These are phyloP conservation scores for Chrysochromulina tobinii DNA, from an alignment of 78 protist species.

Conservation along the genomic window DNA sequence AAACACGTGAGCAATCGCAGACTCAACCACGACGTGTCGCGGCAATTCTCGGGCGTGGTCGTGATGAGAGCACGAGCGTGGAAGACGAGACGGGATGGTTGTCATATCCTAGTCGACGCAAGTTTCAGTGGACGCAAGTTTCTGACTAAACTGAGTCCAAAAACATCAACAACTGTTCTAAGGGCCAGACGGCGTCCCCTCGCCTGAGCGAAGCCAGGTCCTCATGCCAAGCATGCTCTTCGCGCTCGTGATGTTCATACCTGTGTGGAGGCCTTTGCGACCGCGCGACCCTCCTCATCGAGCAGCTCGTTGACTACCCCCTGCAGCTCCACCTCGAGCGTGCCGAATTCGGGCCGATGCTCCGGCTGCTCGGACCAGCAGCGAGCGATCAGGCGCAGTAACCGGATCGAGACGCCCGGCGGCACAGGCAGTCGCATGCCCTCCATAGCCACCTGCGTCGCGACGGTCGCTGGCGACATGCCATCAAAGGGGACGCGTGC, in stretches of 20 bases:
- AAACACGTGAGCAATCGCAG: too few relatives aligned
- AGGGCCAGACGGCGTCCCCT: not conserved
- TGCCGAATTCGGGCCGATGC: not conserved
- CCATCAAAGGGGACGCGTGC: not conserved
- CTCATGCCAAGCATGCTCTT: not conserved
- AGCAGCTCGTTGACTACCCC: not conserved
- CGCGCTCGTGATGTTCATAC: not conserved
- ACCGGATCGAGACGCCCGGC: not conserved
- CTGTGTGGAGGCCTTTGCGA: not conserved
- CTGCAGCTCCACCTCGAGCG: not conserved
- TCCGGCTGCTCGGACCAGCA: not conserved
- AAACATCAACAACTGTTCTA: not conserved
- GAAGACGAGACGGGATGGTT: too few relatives aligned
- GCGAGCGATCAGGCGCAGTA: not conserved
- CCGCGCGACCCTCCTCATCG: not conserved
- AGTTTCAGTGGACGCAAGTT: too few relatives aligned
- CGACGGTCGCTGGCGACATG: not conserved
- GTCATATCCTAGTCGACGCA: too few relatives aligned
- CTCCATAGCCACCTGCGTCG: not conserved
- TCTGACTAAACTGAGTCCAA: too few relatives aligned
- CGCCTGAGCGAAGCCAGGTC: not conserved
- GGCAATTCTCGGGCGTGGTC: too few relatives aligned
- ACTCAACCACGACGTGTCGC: too few relatives aligned
- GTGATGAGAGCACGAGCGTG: too few relatives aligned
- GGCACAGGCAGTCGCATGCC: slow-evolving; percentile 18